phyloP scores from a whole-genome alignment of 768 basidiomycete species.

The Guyanaporus albipodus region DNA sequence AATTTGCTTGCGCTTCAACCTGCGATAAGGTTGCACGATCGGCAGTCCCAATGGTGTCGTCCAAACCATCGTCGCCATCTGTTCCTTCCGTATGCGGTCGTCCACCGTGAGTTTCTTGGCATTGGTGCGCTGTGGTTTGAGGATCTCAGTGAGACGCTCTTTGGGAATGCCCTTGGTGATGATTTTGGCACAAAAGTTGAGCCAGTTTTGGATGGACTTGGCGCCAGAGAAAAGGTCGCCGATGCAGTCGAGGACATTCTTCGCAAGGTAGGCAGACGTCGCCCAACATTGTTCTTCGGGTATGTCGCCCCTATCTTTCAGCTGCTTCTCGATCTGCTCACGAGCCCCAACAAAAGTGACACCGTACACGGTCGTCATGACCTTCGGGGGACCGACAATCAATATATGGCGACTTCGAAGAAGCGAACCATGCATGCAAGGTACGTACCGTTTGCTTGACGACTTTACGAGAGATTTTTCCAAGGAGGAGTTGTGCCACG shows the following conservation, averaged over 20 bases:
- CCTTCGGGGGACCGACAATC: slow-evolving; percentile 37
- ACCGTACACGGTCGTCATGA: slow-evolving; percentile 99
- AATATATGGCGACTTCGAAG: neutral
- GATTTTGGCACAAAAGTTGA: slow-evolving; percentile 75
- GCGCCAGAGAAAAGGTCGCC: slow-evolving; percentile 94
- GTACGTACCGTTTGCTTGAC: slow-evolving; percentile 90
- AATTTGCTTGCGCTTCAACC: slow-evolving; percentile 76
- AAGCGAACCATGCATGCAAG: neutral
- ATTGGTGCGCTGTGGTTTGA: slow-evolving; percentile 16
- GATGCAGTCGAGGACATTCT: slow-evolving; percentile 73
- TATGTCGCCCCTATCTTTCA: slow-evolving; percentile 72
- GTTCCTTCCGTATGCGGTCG: slow-evolving; percentile 66
- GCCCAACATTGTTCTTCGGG: slow-evolving; percentile 69
- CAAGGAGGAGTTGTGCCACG: slow-evolving; percentile 58
- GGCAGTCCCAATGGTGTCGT: slow-evolving; percentile 94
- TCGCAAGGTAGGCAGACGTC: slow-evolving; percentile 77
- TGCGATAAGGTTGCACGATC: slow-evolving; percentile 94
- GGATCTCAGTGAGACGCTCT: slow-evolving; percentile 52
- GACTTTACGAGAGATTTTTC: slow-evolving; percentile 86
- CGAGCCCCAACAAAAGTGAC: slow-evolving; percentile 94
- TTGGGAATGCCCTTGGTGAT: slow-evolving; percentile 84
- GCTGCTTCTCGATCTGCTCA: slow-evolving; percentile 89
- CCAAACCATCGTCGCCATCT: slow-evolving; percentile 96
- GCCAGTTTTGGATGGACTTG: slow-evolving; percentile 86
- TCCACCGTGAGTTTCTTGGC: slow-evolving; percentile 22